phyloP scores from a whole-genome alignment of 2,329 filamentous ascomycete genomes.

The Pyrenophora graminea region DNA sequence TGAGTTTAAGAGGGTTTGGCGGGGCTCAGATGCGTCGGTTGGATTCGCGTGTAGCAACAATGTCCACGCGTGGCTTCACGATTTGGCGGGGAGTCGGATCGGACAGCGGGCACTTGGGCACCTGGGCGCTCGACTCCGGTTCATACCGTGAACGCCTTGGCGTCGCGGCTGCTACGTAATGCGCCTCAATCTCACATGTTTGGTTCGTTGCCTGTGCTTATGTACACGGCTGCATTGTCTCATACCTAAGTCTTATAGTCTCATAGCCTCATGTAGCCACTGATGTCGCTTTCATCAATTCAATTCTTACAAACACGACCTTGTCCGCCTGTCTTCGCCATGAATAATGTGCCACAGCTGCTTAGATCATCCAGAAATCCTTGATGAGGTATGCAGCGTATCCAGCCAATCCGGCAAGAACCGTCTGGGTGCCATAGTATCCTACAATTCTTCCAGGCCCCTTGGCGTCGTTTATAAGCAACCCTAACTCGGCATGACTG shows the following conservation, averaged over 20 bases:
- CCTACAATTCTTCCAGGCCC: constrained; percentile 34
- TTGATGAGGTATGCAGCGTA: constrained; percentile 40
- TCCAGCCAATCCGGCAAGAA: constrained; percentile 33
- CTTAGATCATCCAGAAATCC: constrained; percentile 34
- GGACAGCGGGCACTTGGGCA: constrained; percentile 5
- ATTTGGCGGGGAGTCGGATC: constrained; percentile 19
- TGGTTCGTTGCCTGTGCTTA: background rate
- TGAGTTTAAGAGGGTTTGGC: background rate
- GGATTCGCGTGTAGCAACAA: constrained; percentile 11
- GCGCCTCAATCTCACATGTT: constrained; percentile 9
- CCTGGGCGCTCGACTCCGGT: background rate
- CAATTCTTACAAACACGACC: too few species aligned
- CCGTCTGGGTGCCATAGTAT: constrained; percentile 38
- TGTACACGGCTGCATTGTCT: constrained; percentile 1
- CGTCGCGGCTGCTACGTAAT: constrained; percentile 22
- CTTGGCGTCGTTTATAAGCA: constrained; percentile 31
- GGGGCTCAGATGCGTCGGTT: constrained; percentile 4
- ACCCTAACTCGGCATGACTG: constrained; percentile 47
- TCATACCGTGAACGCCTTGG: constrained; percentile 18
- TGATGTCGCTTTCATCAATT: background rate
- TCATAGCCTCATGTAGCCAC: too few species aligned
- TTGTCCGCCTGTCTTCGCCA: too few species aligned
- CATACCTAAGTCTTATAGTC: background rate
- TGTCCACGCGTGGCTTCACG: constrained; percentile 8
- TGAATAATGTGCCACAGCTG: too few species aligned